Base-by-base conservation (phyloP, 306 rosid genomes). In the Rubus parviflorus region DNA sequence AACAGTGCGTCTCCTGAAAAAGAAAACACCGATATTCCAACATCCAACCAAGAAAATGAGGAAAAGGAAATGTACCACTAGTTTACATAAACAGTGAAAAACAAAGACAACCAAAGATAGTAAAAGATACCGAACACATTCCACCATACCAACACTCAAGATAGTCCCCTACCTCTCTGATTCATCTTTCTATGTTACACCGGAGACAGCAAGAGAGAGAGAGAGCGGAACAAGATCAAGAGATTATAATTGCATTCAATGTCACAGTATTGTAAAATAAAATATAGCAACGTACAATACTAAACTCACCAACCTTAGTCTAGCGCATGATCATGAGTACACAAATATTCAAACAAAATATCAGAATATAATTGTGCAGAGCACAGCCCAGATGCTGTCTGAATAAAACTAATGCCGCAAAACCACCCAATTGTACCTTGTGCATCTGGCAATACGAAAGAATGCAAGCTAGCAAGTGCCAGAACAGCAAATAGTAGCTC, bases 1-100 rank as follows among this genome's bases (percentile, higher is more conserved):
- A 0, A 82, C 48, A 96, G 89, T 13, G 97, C 99, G 81, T 91
- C 96, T 77, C 98, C 99, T 96, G 90, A 75, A 82, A 75, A 75
- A 73, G 41, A 80, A 75, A 75, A 81, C 22, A 65, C 48, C 35
- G 78, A 63, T 12, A 75, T 79, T 80, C 83, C 83, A 75, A 51
- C 66, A 67, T 42, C 70, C 3, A 58, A 78, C 51, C 74, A 74
- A 75, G 65, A 46, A 75, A 81, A 46, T 68, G 46, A 8, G 48
- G 69, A 53, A 51, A 80, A 48, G 30, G 37, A 76, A 70, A 19
- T 81, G 53, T 62, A 65, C 19, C 4, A 23, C 63, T 22, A 72
- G 74, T 22, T n/a, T 30, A 48, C 23, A 75, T 45, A 75, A 78
- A 68, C 47, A 66, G 49, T 63, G 66, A 40, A 62, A 71, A 75